phyloP scores from a whole-genome alignment of 345 rosid species.

The Psidium friedrichsthalianum region DNA sequence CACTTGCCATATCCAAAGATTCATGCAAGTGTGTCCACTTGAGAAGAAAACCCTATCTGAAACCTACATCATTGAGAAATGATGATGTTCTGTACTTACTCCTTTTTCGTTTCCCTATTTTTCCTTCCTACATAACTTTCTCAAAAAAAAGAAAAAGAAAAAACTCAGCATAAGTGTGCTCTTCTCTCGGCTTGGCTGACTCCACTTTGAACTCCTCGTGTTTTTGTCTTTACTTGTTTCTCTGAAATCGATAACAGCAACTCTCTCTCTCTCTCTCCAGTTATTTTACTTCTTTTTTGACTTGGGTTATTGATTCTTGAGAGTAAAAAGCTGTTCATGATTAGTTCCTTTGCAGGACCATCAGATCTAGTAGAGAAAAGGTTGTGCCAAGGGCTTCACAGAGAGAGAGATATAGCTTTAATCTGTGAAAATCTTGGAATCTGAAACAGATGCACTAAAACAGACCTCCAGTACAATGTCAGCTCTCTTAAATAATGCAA shows the following conservation, averaged over 20 bases:
- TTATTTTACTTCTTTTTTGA: neutral
- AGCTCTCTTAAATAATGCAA: neutral
- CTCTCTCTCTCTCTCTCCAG: neutral
- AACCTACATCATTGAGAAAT: conserved; percentile 53
- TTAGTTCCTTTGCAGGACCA: conserved; percentile 43
- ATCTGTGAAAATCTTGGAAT: conserved; percentile 38
- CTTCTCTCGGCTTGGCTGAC: conserved; percentile 14
- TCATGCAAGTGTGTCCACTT: neutral
- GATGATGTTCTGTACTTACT: conserved; percentile 49
- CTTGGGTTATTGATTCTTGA: conserved; percentile 39
- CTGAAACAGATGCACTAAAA: conserved; percentile 13
- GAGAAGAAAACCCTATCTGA: conserved; percentile 7
- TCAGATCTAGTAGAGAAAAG: conserved; percentile 27
- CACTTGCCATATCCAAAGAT: neutral
- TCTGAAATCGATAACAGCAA: conserved; percentile 9
- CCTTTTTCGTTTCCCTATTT: neutral
- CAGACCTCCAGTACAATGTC: neutral
- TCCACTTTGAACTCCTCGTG: conserved; percentile 7
- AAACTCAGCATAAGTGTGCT: neutral
- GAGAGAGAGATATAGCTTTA: conserved; percentile 6
- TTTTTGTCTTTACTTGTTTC: conserved; percentile 8
- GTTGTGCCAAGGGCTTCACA: neutral
- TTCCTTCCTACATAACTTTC: neutral
- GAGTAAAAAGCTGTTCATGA: conserved; percentile 48
- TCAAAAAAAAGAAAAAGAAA: neutral